A percentile compares a stretch with the other conserved stretches of the same genome.
These are phyloP conservation scores for Zygosaccharomyces pseudobailii DNA, from an alignment of 1,139 yeast genomes.

Conservation along the genomic window DNA sequence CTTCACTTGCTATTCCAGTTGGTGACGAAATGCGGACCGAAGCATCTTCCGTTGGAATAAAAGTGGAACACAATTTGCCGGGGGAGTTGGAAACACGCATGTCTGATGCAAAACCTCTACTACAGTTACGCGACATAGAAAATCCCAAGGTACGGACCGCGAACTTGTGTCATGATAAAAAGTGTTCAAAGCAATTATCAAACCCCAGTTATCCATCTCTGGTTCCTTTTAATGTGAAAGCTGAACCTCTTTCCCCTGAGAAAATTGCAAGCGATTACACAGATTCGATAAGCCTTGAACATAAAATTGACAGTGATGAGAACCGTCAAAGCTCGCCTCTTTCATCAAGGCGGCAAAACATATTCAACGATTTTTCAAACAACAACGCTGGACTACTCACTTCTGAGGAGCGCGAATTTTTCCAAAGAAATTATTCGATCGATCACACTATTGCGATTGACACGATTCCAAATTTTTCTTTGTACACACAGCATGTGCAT, in stretches of 20 bases:
- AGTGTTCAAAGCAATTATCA: too few species aligned
- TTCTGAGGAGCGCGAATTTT: conserved; percentile 19
- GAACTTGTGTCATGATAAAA: too few species aligned
- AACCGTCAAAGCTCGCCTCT: conserved; percentile 4
- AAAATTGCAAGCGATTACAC: conserved; percentile 6
- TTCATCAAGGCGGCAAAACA: neutral
- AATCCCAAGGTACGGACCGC: too few species aligned
- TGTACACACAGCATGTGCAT: conserved; percentile 5
- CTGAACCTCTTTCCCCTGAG: conserved; percentile 9
- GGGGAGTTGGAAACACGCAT: too few species aligned
- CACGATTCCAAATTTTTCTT: conserved; percentile 20
- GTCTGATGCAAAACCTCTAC: too few species aligned
- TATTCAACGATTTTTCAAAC: neutral
- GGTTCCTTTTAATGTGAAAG: conserved; percentile 8
- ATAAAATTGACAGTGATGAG: conserved; percentile 12
- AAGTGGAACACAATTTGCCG: too few species aligned
- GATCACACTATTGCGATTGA: conserved; percentile 21
- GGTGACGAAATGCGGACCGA: too few species aligned
- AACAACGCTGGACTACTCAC: conserved; percentile 16
- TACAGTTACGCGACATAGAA: too few species aligned
- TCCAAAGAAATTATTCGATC: conserved; percentile 20
- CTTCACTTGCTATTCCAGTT: neutral
- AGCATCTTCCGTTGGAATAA: too few species aligned
- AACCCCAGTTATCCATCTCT: too few species aligned
- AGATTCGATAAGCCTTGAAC: conserved; percentile 9